Conservation (phyloP, 495 filamentous ascomycete genomes). For the Neurospora cerealis region DNA sequence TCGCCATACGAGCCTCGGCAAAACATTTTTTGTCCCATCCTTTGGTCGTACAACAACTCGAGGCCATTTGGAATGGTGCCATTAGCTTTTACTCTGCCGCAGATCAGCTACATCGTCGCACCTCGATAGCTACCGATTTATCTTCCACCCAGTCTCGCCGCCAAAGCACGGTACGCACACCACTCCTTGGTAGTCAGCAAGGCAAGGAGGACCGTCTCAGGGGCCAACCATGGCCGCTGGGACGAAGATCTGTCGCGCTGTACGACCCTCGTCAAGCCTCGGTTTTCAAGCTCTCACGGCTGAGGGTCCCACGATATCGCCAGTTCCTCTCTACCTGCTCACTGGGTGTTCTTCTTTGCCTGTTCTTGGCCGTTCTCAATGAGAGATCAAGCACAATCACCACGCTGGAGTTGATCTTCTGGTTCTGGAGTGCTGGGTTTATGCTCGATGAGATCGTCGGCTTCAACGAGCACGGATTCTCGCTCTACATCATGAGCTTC, state of each 20-base stretch:
- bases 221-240: constrained; percentile 19
- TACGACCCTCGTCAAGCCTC: constrained; percentile 87
- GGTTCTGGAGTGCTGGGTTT: constrained; percentile 94
- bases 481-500: constrained; percentile 90
- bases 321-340: constrained; percentile 81
- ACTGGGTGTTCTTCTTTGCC: constrained; percentile 66
- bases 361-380: constrained; percentile 68
- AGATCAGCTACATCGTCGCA: constrained; percentile 63
- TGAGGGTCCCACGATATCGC: constrained; percentile 83
- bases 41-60: constrained; percentile 80
- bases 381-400: constrained; percentile 67
- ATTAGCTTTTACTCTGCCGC: constrained; percentile 85
- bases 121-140: constrained; percentile 8
- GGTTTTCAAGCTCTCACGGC: constrained; percentile 76
- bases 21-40: constrained; percentile 87
- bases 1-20: constrained; percentile 80
- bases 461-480: constrained; percentile 89
- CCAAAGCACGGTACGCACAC: constrained; percentile 29
- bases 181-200: constrained; percentile 32
- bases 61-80: constrained; percentile 91
- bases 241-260: constrained; percentile 67
- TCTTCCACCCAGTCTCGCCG: constrained; percentile 16
- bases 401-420: constrained; percentile 73
- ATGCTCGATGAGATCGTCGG: constrained; percentile 94
- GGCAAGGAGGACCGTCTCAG: constrained; percentile 26